These are phyloP conservation scores for Hypsizygus marmoreus DNA, from an alignment of 768 basidiomycete species.

Conservation along the genomic window DNA sequence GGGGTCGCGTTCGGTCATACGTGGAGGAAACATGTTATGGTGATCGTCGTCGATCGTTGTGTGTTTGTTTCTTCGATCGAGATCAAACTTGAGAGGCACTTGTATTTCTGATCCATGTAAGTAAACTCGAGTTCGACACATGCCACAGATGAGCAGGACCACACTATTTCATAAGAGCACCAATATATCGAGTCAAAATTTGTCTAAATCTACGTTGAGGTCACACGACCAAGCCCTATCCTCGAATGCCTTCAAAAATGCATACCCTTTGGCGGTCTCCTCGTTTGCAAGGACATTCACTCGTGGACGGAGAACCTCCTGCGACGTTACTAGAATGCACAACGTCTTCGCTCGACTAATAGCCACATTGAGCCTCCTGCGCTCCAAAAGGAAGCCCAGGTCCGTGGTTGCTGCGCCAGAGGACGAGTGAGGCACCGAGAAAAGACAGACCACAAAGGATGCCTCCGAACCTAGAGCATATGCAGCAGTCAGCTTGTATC, in stretches of 20 bases:
- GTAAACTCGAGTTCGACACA: no score
- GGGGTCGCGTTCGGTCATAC: conserved; percentile 33
- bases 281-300: conserved; percentile 45
- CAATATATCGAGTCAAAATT: conserved; percentile 14
- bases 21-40: conserved; percentile 25
- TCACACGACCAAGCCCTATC: conserved; percentile 49
- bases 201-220: conserved; percentile 38
- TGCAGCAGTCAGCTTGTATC: neutral
- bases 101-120: no score
- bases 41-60: conserved; percentile 7
- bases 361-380: conserved; percentile 52
- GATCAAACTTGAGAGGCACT: no score
- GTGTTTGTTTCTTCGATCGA: conserved; percentile 43
- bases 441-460: conserved; percentile 53
- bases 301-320: conserved; percentile 45
- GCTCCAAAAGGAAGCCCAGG: conserved; percentile 46
- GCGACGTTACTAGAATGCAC: conserved; percentile 48
- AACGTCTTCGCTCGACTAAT: conserved; percentile 55
- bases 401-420: conserved; percentile 29
- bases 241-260: conserved; percentile 50
- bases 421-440: conserved; percentile 43
- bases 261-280: conserved; percentile 47
- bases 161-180: neutral
- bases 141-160: no score
- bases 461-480: conserved; percentile 47